These are phyloP conservation scores for Saccharomycopsis microspora DNA, from an alignment of 805 yeast species.

Conservation along the genomic window DNA sequence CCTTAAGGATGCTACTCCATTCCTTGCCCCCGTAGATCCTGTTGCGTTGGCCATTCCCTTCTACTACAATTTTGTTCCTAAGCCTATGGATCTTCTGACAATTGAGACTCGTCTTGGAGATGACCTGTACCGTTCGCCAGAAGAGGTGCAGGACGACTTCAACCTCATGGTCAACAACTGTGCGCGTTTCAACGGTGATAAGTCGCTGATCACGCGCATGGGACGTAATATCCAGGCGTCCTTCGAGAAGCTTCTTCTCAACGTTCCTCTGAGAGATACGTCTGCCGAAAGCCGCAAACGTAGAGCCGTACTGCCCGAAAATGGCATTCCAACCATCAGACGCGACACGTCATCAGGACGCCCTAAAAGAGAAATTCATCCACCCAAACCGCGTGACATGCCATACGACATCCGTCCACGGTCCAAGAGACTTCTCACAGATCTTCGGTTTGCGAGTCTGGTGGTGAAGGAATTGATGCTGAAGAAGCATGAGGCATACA, in stretches of 20 bases:
- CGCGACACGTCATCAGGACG: constrained; percentile 66
- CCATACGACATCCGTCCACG: constrained; percentile 80
- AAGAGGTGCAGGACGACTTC: constrained; percentile 65
- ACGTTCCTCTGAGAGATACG: constrained; percentile 62
- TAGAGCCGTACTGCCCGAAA: constrained; percentile 5
- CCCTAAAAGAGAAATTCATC: constrained; percentile 93
- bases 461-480: constrained; percentile 71
- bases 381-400: constrained; percentile 89
- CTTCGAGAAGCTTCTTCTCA: constrained; percentile 85
- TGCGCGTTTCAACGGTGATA: constrained; percentile 72
- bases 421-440: constrained; percentile 83
- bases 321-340: constrained; percentile 53
- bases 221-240: constrained; percentile 83
- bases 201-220: constrained; percentile 80
- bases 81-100: constrained; percentile 91
- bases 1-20: constrained; percentile 86
- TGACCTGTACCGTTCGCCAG: constrained; percentile 63
- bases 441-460: constrained; percentile 74
- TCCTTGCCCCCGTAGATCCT: constrained; percentile 81
- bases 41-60: constrained; percentile 83
- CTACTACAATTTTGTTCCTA: constrained; percentile 68
- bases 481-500: constrained; percentile 74
- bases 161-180: constrained; percentile 80
- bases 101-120: constrained; percentile 68
- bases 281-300: constrained; percentile 13